These are phyloP conservation scores for Tieghemostelium lacteum DNA, from an alignment of 78 protist species.

Conservation along the genomic window DNA sequence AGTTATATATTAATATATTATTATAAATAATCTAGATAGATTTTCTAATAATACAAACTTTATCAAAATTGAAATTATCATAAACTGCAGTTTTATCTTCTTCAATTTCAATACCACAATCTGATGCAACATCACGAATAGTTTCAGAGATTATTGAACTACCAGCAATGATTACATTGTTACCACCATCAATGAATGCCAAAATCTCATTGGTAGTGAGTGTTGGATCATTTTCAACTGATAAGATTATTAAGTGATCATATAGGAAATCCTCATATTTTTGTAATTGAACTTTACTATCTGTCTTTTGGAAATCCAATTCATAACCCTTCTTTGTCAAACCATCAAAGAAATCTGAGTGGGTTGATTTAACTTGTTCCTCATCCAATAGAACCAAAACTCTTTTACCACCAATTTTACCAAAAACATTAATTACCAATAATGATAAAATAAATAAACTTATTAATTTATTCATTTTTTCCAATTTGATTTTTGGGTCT, in stretches of 20 bases:
- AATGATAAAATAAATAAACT: conserved; percentile 12
- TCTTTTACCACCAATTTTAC: conserved; percentile 64
- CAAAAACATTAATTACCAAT: conserved; percentile 7
- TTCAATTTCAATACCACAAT: conserved; percentile 85
- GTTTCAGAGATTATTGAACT: conserved; percentile 60
- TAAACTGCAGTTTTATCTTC: conserved; percentile 76
- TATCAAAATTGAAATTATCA: conserved; percentile 85
- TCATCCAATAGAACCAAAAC: conserved; percentile 73
- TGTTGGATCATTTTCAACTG: too few species aligned
- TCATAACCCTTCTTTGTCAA: conserved; percentile 77
- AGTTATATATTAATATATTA: background rate
- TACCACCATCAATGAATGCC: conserved; percentile 83
- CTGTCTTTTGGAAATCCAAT: conserved; percentile 38
- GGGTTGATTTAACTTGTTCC: conserved; percentile 22
- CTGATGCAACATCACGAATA: conserved; percentile 82
- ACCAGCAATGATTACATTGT: conserved; percentile 85
- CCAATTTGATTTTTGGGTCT: too few species aligned
- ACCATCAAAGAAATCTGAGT: conserved; percentile 71
- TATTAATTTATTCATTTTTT: background rate
- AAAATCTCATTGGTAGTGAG: conserved; percentile 35
- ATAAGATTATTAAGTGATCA: conserved; percentile 77
- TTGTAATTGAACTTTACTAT: conserved; percentile 20
- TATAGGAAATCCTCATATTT: conserved; percentile 79
- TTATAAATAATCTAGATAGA: background rate
- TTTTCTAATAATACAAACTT: background rate